A percentile compares a stretch with the other conserved stretches of the same genome.
phyloP scores from a whole-genome alignment of 1,139 yeast species.

The Hyphopichia fennica region DNA sequence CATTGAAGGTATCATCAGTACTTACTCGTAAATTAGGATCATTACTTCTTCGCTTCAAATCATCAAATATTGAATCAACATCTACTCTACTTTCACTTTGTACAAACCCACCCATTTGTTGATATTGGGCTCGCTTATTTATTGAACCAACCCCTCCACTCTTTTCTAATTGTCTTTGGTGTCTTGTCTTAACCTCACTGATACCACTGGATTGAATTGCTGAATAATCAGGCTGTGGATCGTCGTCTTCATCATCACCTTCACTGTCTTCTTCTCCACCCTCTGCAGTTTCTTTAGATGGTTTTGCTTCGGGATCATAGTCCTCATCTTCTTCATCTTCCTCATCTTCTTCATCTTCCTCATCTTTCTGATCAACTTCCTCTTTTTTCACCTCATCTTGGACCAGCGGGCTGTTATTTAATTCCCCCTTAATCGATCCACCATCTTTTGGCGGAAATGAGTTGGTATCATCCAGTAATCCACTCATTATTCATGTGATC shows the following conservation, averaged over 20 bases:
- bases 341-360: slow-evolving; percentile 29
- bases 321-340: slow-evolving; percentile 69
- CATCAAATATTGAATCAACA: slow-evolving; percentile 36
- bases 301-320: slow-evolving; percentile 49
- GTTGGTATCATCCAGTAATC: too few relatives aligned
- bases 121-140: background rate
- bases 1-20: slow-evolving; percentile 17
- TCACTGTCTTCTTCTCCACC: slow-evolving; percentile 22
- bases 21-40: slow-evolving; percentile 9
- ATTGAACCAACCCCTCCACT: background rate
- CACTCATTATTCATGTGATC: too few relatives aligned
- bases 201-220: slow-evolving; percentile 29
- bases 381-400: background rate
- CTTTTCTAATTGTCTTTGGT: slow-evolving; percentile 26
- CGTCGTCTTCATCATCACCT: slow-evolving; percentile 22
- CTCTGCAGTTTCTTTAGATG: slow-evolving; percentile 18
- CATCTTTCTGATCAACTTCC: slow-evolving; percentile 6
- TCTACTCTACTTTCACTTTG: slow-evolving; percentile 25
- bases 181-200: slow-evolving; percentile 40
- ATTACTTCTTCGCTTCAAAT: slow-evolving; percentile 13
- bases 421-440: too few relatives aligned
- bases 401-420: background rate
- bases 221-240: slow-evolving; percentile 31
- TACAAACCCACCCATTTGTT: slow-evolving; percentile 24
- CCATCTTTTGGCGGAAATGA: too few relatives aligned